Conservation (phyloP, 176 grass and related monocot species). For the sorghum (Sorghum bicolor) region Sorghum_bicolor_NCBIv3 NC_012870.2:2542001-2542500, state of each 20-base stretch:
- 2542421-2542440: neutral
- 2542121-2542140: neutral
- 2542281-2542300: neutral
- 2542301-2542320: neutral
- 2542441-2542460: neutral
- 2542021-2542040: neutral
- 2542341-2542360: neutral
- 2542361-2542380: neutral
- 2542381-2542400: neutral
- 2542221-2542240: neutral
- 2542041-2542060: neutral
- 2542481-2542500: conserved; percentile 6
- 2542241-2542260: neutral
- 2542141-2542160: neutral
- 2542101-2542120: neutral
- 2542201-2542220: neutral
- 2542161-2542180: neutral
- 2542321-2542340: neutral
- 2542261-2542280: neutral
- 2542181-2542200: neutral
- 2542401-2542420: neutral
- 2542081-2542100: neutral
- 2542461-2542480: conserved; percentile 1
- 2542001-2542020: neutral
- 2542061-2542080: neutral